Conservation (phyloP, 2,329 filamentous ascomycete genomes). For the Lachnellula suecica region DNA sequence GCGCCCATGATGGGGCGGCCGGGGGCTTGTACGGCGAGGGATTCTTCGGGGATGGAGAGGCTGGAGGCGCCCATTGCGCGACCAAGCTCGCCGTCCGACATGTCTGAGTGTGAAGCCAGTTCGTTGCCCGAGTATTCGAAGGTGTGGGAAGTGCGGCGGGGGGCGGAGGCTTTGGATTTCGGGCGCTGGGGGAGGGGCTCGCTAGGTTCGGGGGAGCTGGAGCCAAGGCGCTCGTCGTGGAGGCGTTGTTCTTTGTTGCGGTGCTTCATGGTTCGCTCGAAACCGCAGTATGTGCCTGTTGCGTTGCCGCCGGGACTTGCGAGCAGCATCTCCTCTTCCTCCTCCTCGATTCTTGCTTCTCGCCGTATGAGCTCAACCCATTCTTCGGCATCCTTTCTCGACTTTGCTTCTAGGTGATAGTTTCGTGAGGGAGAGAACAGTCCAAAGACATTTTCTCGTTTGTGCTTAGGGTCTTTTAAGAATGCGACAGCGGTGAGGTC, state of each 20-base stretch:
- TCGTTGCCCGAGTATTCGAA: slow-evolving; percentile 67
- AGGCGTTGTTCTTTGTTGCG: slow-evolving; percentile 24
- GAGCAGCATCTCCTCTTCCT: slow-evolving; percentile 80
- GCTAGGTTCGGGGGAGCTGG: slow-evolving; percentile 61
- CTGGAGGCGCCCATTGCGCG: slow-evolving; percentile 34
- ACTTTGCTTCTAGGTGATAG: slow-evolving; percentile 81
- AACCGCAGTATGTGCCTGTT: slow-evolving; percentile 23
- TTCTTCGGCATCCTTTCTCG: slow-evolving; percentile 71
- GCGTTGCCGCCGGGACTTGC: slow-evolving; percentile 58
- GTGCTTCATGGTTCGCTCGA: slow-evolving; percentile 28
- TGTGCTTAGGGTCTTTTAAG: slow-evolving; percentile 85
- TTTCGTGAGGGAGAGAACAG: slow-evolving; percentile 90
- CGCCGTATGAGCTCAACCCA: slow-evolving; percentile 83
- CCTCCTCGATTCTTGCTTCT: slow-evolving; percentile 82
- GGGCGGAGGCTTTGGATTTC: slow-evolving; percentile 21
- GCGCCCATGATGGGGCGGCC: slow-evolving; percentile 37
- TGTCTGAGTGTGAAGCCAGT: slow-evolving; percentile 80
- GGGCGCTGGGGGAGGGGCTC: slow-evolving; percentile 31
- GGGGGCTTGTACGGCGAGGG: slow-evolving; percentile 32
- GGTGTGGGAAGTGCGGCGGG: slow-evolving; percentile 58
- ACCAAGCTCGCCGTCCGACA: slow-evolving; percentile 67
- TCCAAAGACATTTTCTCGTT: slow-evolving; percentile 83
- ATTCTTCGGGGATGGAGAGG: slow-evolving; percentile 30
- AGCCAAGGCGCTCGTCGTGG: slow-evolving; percentile 33
- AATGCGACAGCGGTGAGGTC: slow-evolving; percentile 90